A percentile compares a stretch with the other conserved stretches of the same genome.
phyloP scores from a whole-genome alignment of 176 grass and related monocot species.

The Alopecurus myosuroides region DNA sequence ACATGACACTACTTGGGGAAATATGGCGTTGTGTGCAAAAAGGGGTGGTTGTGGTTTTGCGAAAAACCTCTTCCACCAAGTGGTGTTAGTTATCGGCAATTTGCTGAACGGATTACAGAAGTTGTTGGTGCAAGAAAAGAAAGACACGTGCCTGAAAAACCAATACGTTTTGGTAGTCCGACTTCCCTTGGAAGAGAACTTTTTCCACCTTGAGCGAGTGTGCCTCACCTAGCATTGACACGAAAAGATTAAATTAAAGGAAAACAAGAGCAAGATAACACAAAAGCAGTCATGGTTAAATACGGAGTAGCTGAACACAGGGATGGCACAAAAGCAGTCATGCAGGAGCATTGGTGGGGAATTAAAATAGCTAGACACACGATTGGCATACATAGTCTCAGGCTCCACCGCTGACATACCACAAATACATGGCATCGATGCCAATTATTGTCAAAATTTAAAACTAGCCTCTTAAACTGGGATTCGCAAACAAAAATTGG shows the following conservation, averaged over 20 bases:
- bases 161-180: slow-evolving; percentile 92
- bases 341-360: background rate
- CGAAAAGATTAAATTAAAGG: background rate
- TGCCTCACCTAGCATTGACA: slow-evolving; percentile 64
- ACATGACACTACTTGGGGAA: too few relatives aligned
- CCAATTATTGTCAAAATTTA: background rate
- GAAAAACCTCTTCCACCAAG: too few relatives aligned
- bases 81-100: too few relatives aligned
- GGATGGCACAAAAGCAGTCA: background rate
- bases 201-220: slow-evolving; percentile 96
- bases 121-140: background rate
- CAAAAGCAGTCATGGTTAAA: background rate
- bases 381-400: background rate
- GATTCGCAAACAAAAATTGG: too few relatives aligned
- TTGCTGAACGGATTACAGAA: too few relatives aligned
- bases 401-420: background rate
- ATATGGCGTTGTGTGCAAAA: too few relatives aligned
- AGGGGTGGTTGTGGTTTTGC: too few relatives aligned
- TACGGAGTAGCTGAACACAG: slow-evolving; percentile 16
- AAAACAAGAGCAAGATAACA: background rate
- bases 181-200: slow-evolving; percentile 83
- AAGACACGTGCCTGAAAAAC: slow-evolving; percentile 63
- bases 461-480: background rate
- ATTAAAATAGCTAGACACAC: background rate
- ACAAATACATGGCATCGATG: background rate